Evolutionary conservation across 495 filamentous ascomycete species (phyloP).

Genomic region (Tuber calosporum): DNA sequence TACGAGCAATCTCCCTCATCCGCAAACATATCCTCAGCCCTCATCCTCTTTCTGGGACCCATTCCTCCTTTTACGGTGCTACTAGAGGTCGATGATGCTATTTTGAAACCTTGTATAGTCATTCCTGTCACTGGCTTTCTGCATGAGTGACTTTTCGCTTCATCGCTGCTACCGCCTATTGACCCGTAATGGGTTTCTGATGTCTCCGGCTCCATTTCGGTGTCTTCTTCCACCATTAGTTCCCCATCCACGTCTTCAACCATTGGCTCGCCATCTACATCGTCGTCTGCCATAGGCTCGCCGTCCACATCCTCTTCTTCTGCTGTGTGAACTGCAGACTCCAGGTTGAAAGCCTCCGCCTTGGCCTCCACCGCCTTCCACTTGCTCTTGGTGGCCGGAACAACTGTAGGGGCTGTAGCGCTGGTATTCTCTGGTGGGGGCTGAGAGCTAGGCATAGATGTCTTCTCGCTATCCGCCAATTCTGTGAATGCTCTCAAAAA

Average conservation of each 20-base stretch:
- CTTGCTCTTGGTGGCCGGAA: slow-evolving; percentile 54
- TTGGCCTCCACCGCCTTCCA: slow-evolving; percentile 66
- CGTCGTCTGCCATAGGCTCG: slow-evolving; percentile 51
- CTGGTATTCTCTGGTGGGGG: slow-evolving; percentile 4
- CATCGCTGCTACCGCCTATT: slow-evolving; percentile 24
- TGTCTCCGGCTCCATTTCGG: slow-evolving; percentile 27
- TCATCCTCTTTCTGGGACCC: slow-evolving; percentile 58
- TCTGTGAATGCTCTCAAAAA: slow-evolving; percentile 63
- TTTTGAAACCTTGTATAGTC: slow-evolving; percentile 35
- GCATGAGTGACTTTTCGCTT: slow-evolving; percentile 33
- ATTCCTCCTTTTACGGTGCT: slow-evolving; percentile 8
- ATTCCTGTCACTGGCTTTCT: slow-evolving; percentile 32
- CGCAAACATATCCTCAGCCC: slow-evolving; percentile 92
- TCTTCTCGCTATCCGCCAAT: slow-evolving; percentile 5
- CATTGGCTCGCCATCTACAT: slow-evolving; percentile 50
- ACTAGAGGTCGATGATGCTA: slow-evolving; percentile 9
- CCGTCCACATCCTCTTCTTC: slow-evolving; percentile 50
- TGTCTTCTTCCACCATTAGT: slow-evolving; percentile 40
- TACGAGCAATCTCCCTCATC: slow-evolving; percentile 38
- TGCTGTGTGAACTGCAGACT: slow-evolving; percentile 45
- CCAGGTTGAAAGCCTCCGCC: slow-evolving; percentile 33
- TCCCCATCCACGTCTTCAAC: slow-evolving; percentile 37
- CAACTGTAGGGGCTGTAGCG: slow-evolving; percentile 19
- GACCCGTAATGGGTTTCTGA: slow-evolving; percentile 34
- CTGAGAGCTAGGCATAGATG: not conserved